A percentile compares a stretch with the other conserved stretches of the same genome.
These are phyloP conservation scores for Penicillium thymicola DNA, from an alignment of 2,329 filamentous ascomycete species.

Conservation along the genomic window DNA sequence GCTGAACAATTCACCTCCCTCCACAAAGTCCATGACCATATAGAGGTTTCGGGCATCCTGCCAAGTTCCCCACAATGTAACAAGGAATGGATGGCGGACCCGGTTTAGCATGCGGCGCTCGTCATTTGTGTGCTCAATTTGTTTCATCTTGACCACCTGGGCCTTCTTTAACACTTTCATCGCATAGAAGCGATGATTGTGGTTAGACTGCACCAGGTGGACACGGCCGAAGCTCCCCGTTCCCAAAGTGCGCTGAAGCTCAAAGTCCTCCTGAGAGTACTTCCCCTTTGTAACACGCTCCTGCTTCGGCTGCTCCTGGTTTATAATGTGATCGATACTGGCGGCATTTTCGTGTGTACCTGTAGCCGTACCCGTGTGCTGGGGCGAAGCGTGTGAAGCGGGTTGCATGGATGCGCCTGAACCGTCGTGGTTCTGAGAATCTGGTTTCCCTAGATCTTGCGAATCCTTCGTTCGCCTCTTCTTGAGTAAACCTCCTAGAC, in stretches of 20 bases:
- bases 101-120: constrained; percentile 93
- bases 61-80: constrained; percentile 98
- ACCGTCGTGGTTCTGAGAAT: constrained; percentile 14
- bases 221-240: constrained; percentile 97
- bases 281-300: constrained; percentile 85
- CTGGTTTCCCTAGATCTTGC: constrained; percentile 25
- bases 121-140: constrained; percentile 98
- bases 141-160: constrained; percentile 99
- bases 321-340: constrained; percentile 80
- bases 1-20: constrained; percentile 96
- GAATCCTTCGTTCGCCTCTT: constrained; percentile 98
- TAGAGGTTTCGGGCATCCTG: constrained; percentile 94
- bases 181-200: constrained; percentile 97
- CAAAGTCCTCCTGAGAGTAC: constrained; percentile 89
- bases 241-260: constrained; percentile 83
- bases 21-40: constrained; percentile 99
- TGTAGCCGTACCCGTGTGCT: constrained; percentile 36
- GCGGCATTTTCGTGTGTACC: constrained; percentile 61
- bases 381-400: constrained; percentile 42
- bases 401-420: constrained; percentile 38
- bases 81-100: constrained; percentile 96
- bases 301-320: constrained; percentile 37
- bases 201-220: constrained; percentile 93
- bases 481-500: constrained; percentile 84
- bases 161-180: constrained; percentile 98